phyloP scores from a whole-genome alignment of 331 rosid species.

The Malus hybrid region DNA sequence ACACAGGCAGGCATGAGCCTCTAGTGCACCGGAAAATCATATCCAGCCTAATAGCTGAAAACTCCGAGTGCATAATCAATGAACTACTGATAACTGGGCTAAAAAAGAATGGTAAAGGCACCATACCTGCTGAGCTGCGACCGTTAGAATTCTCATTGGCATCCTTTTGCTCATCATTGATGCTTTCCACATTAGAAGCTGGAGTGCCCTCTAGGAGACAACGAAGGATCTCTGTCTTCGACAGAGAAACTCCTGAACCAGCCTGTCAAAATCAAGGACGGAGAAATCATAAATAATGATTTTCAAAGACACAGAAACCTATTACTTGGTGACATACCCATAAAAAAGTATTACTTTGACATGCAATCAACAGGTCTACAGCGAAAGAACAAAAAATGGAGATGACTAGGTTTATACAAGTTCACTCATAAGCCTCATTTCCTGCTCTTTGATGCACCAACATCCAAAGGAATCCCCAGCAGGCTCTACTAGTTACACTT shows the following conservation, averaged over 20 bases:
- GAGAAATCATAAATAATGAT: slow-evolving; percentile 1
- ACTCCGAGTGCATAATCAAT: neutral
- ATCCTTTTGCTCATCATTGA: slow-evolving; percentile 43
- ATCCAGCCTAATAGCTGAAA: neutral
- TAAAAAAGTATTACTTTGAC: neutral
- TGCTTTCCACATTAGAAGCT: slow-evolving; percentile 37
- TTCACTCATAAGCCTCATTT: neutral
- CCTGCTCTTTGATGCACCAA: neutral
- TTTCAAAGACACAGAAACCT: neutral
- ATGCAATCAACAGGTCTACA: neutral
- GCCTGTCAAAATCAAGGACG: slow-evolving; percentile 35
- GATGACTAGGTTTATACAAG: neutral
- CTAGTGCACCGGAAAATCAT: neutral
- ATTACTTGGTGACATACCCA: neutral
- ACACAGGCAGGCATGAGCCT: neutral
- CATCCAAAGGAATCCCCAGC: neutral
- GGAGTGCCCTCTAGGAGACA: slow-evolving; percentile 68
- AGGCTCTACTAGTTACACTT: neutral
- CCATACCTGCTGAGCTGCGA: slow-evolving; percentile 28
- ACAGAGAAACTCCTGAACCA: slow-evolving; percentile 47
- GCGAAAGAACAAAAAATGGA: neutral
- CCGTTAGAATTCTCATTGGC: slow-evolving; percentile 24
- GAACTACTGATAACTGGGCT: neutral
- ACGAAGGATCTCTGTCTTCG: slow-evolving; percentile 47
- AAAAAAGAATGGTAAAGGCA: neutral